Conservation (phyloP, 176 grass and related monocot genomes). For the Elymus sibiricus region DNA sequence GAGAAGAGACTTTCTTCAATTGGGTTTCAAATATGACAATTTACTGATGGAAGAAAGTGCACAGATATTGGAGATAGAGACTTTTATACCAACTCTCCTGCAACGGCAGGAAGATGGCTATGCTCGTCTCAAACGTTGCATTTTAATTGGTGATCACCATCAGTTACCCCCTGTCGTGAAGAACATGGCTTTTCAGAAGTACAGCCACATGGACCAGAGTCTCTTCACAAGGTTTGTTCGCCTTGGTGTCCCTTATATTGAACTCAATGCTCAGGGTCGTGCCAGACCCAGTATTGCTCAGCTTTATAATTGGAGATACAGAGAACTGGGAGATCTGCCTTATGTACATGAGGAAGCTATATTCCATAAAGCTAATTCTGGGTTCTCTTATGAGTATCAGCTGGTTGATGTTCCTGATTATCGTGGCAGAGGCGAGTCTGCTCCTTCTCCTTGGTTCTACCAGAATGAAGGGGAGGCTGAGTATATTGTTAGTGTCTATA, state of each 20-base stretch:
- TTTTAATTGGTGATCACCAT: slow-evolving; percentile 97
- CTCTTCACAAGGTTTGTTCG: slow-evolving; percentile 95
- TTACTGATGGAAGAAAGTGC: slow-evolving; percentile 99
- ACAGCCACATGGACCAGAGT: slow-evolving; percentile 98
- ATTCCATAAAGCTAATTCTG: slow-evolving; percentile 92
- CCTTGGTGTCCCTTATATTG: slow-evolving; percentile 95
- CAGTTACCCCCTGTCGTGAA: slow-evolving; percentile 96
- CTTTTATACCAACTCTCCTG: slow-evolving; percentile 95
- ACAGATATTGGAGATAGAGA: slow-evolving; percentile 96
- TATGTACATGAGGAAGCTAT: slow-evolving; percentile 73
- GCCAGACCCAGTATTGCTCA: slow-evolving; percentile 83
- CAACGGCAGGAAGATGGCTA: slow-evolving; percentile 94
- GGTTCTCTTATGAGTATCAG: slow-evolving; percentile 95
- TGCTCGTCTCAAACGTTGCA: slow-evolving; percentile 90
- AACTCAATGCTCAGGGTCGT: slow-evolving; percentile 96
- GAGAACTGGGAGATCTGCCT: slow-evolving; percentile 91
- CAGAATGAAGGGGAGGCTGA: slow-evolving; percentile 99
- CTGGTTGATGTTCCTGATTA: slow-evolving; percentile 96
- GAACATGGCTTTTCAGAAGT: slow-evolving; percentile 99
- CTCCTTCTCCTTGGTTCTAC: slow-evolving; percentile 98
- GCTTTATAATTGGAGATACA: slow-evolving; percentile 98
- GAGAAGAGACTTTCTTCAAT: slow-evolving; percentile 92
- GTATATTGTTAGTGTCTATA: slow-evolving; percentile 95
- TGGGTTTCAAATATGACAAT: slow-evolving; percentile 97
- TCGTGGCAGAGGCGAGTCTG: slow-evolving; percentile 76